Evolutionary conservation across 75 land plant genomes (phyloP).

Genomic region (Pinus tabuliformis): DNA sequence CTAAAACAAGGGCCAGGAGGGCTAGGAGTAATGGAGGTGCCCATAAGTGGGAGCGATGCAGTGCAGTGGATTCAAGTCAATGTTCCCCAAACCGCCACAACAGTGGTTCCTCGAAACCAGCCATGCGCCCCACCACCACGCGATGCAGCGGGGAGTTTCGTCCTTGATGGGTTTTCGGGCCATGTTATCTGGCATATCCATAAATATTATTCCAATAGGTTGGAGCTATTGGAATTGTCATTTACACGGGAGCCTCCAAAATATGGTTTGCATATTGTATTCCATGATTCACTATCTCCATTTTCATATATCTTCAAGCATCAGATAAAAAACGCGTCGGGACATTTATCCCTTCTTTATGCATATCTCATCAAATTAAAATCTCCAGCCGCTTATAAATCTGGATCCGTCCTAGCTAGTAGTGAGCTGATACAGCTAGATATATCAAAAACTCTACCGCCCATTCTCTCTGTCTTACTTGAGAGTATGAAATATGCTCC

Average conservation of each 20-base stretch:
- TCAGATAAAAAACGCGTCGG: constrained; percentile 17
- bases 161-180: constrained; percentile 21
- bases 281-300: constrained; percentile 32
- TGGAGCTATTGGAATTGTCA: constrained; percentile 40
- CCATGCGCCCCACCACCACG: constrained; percentile 7
- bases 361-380: constrained; percentile 34
- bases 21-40: constrained; percentile 33
- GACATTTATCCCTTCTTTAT: constrained; percentile 21
- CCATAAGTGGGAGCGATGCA: constrained; percentile 33
- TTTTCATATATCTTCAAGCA: too few relatives aligned
- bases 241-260: constrained; percentile 21
- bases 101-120: not conserved
- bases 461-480: too few relatives aligned
- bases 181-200: constrained; percentile 51
- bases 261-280: constrained; percentile 39
- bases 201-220: constrained; percentile 15
- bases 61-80: constrained; percentile 37
- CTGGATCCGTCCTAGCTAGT: constrained; percentile 20
- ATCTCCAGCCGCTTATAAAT: constrained; percentile 15
- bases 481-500: too few relatives aligned
- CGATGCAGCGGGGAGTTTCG: constrained; percentile 27
- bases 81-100: constrained; percentile 24
- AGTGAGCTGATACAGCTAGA: constrained; percentile 24
- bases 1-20: not conserved
- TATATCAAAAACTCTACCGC: constrained; percentile 13